These are phyloP conservation scores for Raffaelea arxii DNA, from an alignment of 2,329 filamentous ascomycete species.

Conservation along the genomic window DNA sequence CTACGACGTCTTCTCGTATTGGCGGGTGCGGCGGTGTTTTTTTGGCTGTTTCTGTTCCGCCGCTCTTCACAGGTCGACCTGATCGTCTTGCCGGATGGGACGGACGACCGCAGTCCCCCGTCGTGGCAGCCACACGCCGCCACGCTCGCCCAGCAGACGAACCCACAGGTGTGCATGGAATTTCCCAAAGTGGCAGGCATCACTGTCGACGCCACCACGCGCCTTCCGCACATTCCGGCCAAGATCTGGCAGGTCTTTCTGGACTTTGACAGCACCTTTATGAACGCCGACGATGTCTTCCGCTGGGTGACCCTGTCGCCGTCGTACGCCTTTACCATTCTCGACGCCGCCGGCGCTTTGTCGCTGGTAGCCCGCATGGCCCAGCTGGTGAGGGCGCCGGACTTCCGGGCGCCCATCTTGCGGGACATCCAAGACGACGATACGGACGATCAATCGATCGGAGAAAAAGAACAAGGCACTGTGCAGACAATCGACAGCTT, in stretches of 20 bases:
- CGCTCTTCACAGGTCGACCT: background rate
- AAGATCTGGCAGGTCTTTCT: constrained; percentile 18
- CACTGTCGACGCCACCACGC: constrained; percentile 1
- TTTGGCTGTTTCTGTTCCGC: background rate
- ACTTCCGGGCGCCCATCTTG: too few relatives aligned
- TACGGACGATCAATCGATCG: too few relatives aligned
- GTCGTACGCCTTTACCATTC: constrained; percentile 13
- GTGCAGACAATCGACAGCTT: too few relatives aligned
- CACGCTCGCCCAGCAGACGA: background rate
- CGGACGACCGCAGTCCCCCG: background rate
- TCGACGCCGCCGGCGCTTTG: constrained; percentile 12
- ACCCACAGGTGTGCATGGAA: background rate
- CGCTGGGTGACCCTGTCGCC: constrained; percentile 12
- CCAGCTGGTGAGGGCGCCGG: too few relatives aligned
- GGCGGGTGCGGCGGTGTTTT: background rate
- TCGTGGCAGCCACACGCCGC: background rate
- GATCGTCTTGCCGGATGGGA: background rate
- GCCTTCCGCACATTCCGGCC: constrained; percentile 13
- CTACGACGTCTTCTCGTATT: background rate
- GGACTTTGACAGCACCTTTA: constrained; percentile 5
- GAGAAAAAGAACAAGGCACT: too few relatives aligned
- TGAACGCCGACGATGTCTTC: constrained; percentile 5
- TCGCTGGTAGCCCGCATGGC: constrained; percentile 11
- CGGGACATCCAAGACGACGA: too few relatives aligned
- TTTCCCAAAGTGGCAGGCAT: background rate